phyloP scores from a whole-genome alignment of 2,329 filamentous ascomycete species.

The Trichocomaceae sp. region DNA sequence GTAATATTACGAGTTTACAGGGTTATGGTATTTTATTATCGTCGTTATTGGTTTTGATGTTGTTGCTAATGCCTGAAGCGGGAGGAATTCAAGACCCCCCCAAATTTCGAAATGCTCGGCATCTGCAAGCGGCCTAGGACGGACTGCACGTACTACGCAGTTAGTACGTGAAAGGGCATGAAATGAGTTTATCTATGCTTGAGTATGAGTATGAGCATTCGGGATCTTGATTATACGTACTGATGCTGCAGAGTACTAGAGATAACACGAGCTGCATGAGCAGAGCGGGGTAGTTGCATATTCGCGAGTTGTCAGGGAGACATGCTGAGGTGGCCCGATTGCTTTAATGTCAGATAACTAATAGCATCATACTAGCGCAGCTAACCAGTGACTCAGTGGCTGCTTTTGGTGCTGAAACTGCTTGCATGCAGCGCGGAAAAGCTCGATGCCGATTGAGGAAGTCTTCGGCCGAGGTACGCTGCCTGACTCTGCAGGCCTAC shows the following conservation, averaged over 20 bases:
- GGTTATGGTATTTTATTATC: too few relatives aligned
- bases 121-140: conserved; percentile 1
- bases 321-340: not conserved
- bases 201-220: too few relatives aligned
- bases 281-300: not conserved
- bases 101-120: conserved; percentile 2
- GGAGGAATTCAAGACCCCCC: not conserved
- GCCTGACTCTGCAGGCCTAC: not conserved
- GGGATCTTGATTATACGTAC: too few relatives aligned
- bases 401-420: too few relatives aligned
- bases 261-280: too few relatives aligned
- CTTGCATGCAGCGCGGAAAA: not conserved
- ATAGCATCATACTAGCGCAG: too few relatives aligned
- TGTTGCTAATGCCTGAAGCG: not conserved
- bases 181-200: too few relatives aligned
- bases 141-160: too few relatives aligned
- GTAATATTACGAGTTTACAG: not conserved
- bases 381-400: too few relatives aligned
- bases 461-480: not conserved
- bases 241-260: too few relatives aligned
- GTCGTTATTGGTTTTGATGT: not conserved
- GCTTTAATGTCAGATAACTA: too few relatives aligned
- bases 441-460: not conserved
- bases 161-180: not conserved
- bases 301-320: not conserved